These are phyloP conservation scores for Citrullus mucosospermus DNA, from an alignment of 306 rosid species.

Conservation along the genomic window DNA sequence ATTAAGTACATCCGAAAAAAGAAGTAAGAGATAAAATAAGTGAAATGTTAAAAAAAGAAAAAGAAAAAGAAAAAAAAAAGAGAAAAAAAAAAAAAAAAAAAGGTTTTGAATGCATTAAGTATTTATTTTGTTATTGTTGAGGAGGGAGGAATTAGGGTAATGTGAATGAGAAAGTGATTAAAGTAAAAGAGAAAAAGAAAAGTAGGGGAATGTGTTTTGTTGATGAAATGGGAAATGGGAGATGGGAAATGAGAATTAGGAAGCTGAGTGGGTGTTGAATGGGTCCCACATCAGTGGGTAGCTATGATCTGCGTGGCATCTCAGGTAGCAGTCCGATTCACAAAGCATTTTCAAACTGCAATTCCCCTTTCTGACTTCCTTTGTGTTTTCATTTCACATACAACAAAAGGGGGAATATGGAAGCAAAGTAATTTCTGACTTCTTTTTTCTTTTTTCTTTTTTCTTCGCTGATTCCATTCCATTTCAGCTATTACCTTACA, in stretches of 20 bases:
- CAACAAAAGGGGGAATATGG: not conserved
- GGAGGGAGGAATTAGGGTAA: not conserved
- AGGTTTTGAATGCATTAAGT: no score
- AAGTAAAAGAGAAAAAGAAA: not conserved
- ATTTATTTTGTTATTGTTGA: no score
- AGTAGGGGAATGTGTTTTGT: not conserved
- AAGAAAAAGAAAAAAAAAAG: no score
- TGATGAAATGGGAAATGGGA: not conserved
- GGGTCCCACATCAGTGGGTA: not conserved
- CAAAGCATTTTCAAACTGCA: constrained; percentile 7
- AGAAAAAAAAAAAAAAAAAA: no score
- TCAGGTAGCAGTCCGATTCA: not conserved
- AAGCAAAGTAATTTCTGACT: no score
- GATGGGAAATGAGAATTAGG: not conserved
- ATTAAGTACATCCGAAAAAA: no score
- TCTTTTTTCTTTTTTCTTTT: no score
- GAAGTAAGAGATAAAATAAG: no score
- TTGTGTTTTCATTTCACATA: not conserved
- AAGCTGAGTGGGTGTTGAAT: not conserved
- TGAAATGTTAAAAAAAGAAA: no score
- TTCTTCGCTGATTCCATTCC: no score
- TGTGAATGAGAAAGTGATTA: not conserved
- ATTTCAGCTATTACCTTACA: no score
- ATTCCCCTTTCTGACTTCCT: constrained; percentile 2
- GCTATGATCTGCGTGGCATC: not conserved